Percentiles rank a stretch among this genome's conserved stretches.
Evolutionary conservation across 371 early-diverging fungal genomes (phyloP).

Genomic region (Mucor indicus): DNA sequence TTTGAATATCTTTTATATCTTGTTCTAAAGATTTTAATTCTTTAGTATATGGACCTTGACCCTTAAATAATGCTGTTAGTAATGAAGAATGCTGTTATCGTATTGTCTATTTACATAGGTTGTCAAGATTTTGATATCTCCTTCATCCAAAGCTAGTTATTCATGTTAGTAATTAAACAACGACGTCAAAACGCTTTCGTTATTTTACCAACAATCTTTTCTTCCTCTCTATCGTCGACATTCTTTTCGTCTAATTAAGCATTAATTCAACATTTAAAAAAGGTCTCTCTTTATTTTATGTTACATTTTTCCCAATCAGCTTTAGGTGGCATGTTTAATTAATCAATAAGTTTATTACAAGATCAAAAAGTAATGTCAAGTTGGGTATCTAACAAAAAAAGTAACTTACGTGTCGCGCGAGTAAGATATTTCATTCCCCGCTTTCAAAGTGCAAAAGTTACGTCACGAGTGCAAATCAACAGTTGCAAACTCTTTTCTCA

Average conservation of each 20-base stretch:
- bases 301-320: constrained; percentile 96
- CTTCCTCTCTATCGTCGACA: constrained; percentile 76
- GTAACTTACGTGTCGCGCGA: constrained; percentile 23
- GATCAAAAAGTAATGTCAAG: constrained; percentile 1
- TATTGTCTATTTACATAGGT: constrained; percentile 67
- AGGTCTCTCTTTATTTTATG: neutral
- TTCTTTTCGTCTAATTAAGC: constrained; percentile 70
- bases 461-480: no score
- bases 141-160: constrained; percentile 90
- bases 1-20: constrained; percentile 94
- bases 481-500: no score
- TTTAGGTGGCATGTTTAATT: constrained; percentile 21
- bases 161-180: neutral
- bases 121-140: constrained; percentile 93
- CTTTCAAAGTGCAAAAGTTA: neutral
- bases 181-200: neutral
- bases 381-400: constrained; percentile 2
- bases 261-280: neutral
- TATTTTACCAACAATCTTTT: constrained; percentile 85
- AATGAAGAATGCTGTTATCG: neutral
- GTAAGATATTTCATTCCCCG: constrained; percentile 2
- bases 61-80: constrained; percentile 59
- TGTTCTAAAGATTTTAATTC: constrained; percentile 89
- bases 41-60: constrained; percentile 95
- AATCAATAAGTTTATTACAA: no score